These are phyloP conservation scores for Phialophora tarda DNA, from an alignment of 2,329 filamentous ascomycete genomes.

Conservation along the genomic window DNA sequence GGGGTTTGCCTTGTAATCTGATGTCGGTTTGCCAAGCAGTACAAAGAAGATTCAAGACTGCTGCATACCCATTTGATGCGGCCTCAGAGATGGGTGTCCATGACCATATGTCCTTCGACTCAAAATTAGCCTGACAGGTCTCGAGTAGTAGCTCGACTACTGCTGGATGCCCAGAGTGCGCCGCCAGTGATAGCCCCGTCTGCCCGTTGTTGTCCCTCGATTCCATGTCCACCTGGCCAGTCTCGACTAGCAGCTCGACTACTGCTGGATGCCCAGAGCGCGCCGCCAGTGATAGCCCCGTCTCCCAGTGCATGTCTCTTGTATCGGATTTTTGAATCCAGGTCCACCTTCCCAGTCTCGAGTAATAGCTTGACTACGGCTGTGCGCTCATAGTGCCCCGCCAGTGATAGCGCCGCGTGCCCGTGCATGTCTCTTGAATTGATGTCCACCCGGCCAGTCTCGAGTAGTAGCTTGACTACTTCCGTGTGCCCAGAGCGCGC, in stretches of 20 bases:
- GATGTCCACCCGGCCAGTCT: background rate
- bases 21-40: no score
- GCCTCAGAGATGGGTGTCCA: background rate
- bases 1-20: no score
- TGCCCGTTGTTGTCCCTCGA: background rate
- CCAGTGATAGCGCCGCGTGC: background rate
- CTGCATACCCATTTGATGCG: background rate
- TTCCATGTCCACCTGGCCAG: background rate
- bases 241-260: background rate
- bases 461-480: background rate
- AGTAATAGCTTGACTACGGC: background rate
- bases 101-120: background rate
- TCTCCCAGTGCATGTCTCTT: background rate
- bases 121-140: background rate
- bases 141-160: background rate
- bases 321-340: no score
- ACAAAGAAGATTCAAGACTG: background rate
- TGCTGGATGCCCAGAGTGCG: background rate
- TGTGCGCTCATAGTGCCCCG: background rate
- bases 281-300: no score
- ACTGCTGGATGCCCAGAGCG: background rate
- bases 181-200: background rate
- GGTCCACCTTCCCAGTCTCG: no score
- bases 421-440: background rate
- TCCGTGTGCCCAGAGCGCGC: background rate